These are phyloP conservation scores for Candolleomyces efflorescens DNA, from an alignment of 768 basidiomycete genomes.

Conservation along the genomic window DNA sequence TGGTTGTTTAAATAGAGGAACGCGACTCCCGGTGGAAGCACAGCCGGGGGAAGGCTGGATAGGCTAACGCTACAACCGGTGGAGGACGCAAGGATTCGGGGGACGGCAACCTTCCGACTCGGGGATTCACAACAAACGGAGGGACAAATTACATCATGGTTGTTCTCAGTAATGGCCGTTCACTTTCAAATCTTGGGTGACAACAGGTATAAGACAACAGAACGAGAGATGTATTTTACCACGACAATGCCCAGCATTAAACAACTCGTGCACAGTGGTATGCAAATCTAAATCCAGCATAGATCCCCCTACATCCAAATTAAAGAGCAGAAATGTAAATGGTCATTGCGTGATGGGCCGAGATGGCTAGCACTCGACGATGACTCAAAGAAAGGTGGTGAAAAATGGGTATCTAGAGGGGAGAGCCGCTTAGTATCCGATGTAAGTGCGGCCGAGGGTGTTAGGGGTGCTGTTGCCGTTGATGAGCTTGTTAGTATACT, in stretches of 20 bases:
- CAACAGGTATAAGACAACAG: conserved; percentile 2
- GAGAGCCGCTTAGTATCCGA: conserved; percentile 25
- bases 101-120: too few species aligned
- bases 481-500: conserved; percentile 51
- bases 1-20: too few species aligned
- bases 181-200: neutral
- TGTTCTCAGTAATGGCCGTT: too few species aligned
- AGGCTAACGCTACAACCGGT: too few species aligned
- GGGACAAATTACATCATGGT: too few species aligned
- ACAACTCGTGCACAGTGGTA: neutral
- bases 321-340: neutral
- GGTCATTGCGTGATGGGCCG: neutral
- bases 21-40: too few species aligned
- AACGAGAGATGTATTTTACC: neutral
- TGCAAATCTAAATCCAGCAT: conserved; percentile 1
- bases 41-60: too few species aligned
- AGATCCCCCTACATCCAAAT: neutral
- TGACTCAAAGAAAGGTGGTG: neutral
- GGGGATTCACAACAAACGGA: too few species aligned
- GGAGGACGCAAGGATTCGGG: too few species aligned
- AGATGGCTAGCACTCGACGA: neutral
- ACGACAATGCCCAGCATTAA: neutral
- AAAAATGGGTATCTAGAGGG: neutral
- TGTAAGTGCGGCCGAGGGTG: conserved; percentile 46
- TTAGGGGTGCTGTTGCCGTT: conserved; percentile 41